Evolutionary conservation across 768 basidiomycete genomes (phyloP), one percentile per base, ranked within the genome.

Genomic region (Coprinopsis strossmayeri): DNA sequence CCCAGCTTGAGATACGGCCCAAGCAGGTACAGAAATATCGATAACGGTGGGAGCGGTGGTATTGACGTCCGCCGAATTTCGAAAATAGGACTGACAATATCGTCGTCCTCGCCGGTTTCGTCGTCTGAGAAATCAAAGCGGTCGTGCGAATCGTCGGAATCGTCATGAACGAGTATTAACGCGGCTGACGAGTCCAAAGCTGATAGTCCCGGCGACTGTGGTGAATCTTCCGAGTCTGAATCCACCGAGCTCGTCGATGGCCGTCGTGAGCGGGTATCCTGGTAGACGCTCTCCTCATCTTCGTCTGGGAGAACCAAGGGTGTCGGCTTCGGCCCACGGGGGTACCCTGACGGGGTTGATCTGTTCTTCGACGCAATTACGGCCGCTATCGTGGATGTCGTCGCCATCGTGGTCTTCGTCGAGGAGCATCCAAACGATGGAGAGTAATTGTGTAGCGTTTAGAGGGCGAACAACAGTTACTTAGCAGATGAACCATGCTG

Each of bases 1-100:
- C 87, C 87, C 21, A 88, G 73, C 57, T 79, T 84, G 56, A 87
- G 72, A 58, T 77, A 82, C 4, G 85, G 84, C 2, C 78, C 67
- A 45, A 85, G 65, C 48, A 89, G 80, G 64, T 87, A 84, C 9
- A 87, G 68, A 57, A 88, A 81, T 41, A 87, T 75, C 44, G 74
- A 57, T 12, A 72, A 65, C 3, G 83, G 73, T 10, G 75, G 62
- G 43, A 87, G 75, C 2, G 81, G 76, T n/a, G 77, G 77, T 38
- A 69, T 63, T 9, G 66, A 69, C 11, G 65, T 59, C 56, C 67
- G 66, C 30, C 67, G 64, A 4, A 70, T 61, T 53, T 76, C 70
- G 53, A 73, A 70, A 41, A 73, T 64, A 0, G 73, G 69, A 50
- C 74, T 74, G 24, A 72, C 62, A 17, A 72, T 55, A 49, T 69